Evolutionary conservation across 2,329 filamentous ascomycete species (phyloP).

Genomic region (Aureobasidium sp.): DNA sequence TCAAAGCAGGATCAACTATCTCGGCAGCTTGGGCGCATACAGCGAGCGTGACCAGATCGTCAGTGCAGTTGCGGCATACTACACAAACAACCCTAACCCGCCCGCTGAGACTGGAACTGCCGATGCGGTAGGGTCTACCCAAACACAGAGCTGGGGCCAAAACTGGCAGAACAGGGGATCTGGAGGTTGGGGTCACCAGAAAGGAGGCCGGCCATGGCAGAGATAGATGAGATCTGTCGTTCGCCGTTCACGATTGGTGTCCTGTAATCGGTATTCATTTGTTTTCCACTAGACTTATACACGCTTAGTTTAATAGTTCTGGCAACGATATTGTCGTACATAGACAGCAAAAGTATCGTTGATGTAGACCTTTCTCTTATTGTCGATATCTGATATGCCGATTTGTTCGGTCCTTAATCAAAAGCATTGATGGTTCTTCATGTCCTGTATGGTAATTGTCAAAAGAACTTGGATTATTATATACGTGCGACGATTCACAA

Average conservation of each 20-base stretch:
- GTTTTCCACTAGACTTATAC: not conserved
- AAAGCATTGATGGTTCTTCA: not conserved
- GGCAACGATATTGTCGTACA: not conserved
- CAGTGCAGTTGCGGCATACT: conserved; percentile 8
- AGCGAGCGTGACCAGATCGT: not conserved
- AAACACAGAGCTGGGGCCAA: not conserved
- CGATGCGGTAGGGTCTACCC: not conserved
- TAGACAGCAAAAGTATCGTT: not conserved
- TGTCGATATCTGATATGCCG: not conserved
- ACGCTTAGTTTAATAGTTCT: not conserved
- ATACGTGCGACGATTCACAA: no score
- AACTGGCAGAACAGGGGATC: not conserved
- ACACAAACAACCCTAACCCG: not conserved
- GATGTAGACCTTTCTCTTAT: not conserved
- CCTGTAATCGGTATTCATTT: no score
- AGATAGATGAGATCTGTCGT: not conserved
- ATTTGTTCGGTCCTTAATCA: not conserved
- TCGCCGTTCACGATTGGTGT: no score
- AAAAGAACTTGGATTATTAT: no score
- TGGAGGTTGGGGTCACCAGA: not conserved
- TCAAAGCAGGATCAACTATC: conserved; percentile 8
- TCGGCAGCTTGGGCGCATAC: conserved; percentile 16
- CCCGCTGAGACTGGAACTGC: not conserved
- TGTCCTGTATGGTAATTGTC: no score
- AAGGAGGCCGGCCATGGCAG: not conserved